Evolutionary conservation across 768 basidiomycete genomes (phyloP).

Genomic region (Tubosaeta brunneosetosa): DNA sequence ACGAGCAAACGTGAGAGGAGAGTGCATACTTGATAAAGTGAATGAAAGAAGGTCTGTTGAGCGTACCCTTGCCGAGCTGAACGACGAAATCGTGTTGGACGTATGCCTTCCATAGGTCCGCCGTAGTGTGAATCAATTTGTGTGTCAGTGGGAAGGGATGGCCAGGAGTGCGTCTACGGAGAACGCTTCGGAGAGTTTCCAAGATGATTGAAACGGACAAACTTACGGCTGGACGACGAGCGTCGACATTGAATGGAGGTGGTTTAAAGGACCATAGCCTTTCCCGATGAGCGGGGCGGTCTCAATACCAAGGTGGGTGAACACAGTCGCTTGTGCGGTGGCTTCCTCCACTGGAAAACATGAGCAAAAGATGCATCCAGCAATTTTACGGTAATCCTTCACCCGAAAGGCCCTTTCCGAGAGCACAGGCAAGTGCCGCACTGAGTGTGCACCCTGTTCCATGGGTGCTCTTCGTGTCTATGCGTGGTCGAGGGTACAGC

Average conservation of each 20-base stretch:
- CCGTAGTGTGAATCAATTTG: conserved; percentile 55
- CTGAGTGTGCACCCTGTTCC: conserved; percentile 94
- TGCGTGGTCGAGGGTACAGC: conserved; percentile 55
- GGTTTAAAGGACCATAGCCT: conserved; percentile 85
- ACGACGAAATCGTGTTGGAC: conserved; percentile 83
- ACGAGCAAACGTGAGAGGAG: background rate
- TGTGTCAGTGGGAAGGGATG: conserved; percentile 69
- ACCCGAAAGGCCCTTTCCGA: conserved; percentile 47
- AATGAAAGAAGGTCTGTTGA: conserved; percentile 61
- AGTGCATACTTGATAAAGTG: conserved; percentile 75
- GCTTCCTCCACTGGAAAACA: conserved; percentile 50
- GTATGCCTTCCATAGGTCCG: conserved; percentile 62
- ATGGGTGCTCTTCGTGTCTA: conserved; percentile 73
- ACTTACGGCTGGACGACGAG: conserved; percentile 55
- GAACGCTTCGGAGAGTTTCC: background rate
- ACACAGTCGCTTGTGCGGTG: conserved; percentile 54
- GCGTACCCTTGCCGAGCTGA: conserved; percentile 67
- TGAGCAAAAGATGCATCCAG: background rate
- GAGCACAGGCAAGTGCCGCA: conserved; percentile 67
- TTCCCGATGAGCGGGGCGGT: conserved; percentile 62
- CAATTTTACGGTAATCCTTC: conserved; percentile 21
- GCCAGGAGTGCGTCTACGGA: conserved; percentile 46
- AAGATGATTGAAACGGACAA: background rate
- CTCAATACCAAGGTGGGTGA: conserved; percentile 70
- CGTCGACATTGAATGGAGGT: conserved; percentile 57